These are phyloP conservation scores for Hanseniaspora vineae DNA, from an alignment of 805 yeast species.

Conservation along the genomic window DNA sequence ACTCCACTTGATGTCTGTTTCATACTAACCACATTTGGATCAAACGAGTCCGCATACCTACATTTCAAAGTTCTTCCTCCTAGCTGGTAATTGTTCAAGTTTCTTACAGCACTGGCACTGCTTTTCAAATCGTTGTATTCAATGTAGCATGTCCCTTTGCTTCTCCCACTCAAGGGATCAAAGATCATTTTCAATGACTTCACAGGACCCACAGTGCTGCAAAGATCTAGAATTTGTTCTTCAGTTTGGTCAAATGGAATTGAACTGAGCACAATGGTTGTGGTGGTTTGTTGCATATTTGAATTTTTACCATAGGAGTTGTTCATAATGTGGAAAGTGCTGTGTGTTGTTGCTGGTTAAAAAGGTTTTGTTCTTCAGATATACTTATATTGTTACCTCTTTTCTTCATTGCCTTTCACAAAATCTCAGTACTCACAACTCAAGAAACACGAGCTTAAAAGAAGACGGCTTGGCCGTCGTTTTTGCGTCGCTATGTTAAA, in stretches of 20 bases:
- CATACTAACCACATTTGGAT: conserved; percentile 7
- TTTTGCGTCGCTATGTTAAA: too few species aligned
- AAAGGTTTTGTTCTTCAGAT: too few species aligned
- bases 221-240: conserved; percentile 80
- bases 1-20: background rate
- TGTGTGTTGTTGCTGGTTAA: conserved; percentile 7
- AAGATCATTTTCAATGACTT: conserved; percentile 60
- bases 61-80: conserved; percentile 66
- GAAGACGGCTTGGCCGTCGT: too few species aligned
- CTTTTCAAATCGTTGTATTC: conserved; percentile 75
- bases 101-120: conserved; percentile 83
- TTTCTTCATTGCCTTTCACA: too few species aligned
- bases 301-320: conserved; percentile 7
- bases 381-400: too few species aligned
- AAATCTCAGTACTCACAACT: too few species aligned
- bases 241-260: conserved; percentile 92
- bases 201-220: conserved; percentile 82
- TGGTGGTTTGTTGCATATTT: conserved; percentile 13
- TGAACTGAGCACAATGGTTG: conserved; percentile 64
- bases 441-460: too few species aligned
- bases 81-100: conserved; percentile 63
- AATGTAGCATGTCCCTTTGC: conserved; percentile 83
- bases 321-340: conserved; percentile 11
- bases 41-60: conserved; percentile 50
- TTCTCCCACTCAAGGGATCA: conserved; percentile 79